These are phyloP conservation scores for Podila horticola DNA, from an alignment of 192 early-diverging fungal species.

Conservation along the genomic window DNA sequence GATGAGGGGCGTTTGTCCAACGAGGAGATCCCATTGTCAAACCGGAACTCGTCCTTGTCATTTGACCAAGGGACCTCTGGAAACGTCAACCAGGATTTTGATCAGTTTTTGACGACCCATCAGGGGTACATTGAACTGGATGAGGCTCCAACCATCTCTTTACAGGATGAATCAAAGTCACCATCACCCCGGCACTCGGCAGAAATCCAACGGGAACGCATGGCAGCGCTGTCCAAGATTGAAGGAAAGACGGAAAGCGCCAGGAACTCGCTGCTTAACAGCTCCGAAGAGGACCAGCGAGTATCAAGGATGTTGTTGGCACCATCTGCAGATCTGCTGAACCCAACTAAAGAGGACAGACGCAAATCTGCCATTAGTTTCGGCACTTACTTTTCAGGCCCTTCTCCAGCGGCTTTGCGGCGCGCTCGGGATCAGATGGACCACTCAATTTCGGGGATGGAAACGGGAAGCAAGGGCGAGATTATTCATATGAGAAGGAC, in stretches of 20 bases:
- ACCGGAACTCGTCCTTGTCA: neutral
- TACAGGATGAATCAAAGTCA: neutral
- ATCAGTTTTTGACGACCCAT: constrained; percentile 11
- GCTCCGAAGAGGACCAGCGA: neutral
- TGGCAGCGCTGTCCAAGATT: neutral
- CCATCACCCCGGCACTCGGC: neutral
- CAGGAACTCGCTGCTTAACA: neutral
- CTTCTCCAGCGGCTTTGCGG: constrained; percentile 3
- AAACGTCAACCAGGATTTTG: neutral
- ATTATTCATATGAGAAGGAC: constrained; percentile 38
- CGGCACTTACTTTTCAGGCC: constrained; percentile 37
- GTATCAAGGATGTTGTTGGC: constrained; percentile 1
- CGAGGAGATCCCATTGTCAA: neutral
- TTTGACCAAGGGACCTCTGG: neutral
- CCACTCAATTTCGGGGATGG: constrained; percentile 17
- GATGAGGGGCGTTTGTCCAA: neutral
- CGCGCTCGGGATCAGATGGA: constrained; percentile 18
- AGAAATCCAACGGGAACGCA: neutral
- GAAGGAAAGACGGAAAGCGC: neutral
- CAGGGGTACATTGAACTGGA: neutral
- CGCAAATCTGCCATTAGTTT: constrained; percentile 46
- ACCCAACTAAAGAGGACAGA: constrained; percentile 34
- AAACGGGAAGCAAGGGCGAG: constrained; percentile 22
- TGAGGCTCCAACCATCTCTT: neutral
- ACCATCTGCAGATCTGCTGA: neutral